Evolutionary conservation across 257 asterid genomes (phyloP).

Genomic region (Fraxinus americana): DNA sequence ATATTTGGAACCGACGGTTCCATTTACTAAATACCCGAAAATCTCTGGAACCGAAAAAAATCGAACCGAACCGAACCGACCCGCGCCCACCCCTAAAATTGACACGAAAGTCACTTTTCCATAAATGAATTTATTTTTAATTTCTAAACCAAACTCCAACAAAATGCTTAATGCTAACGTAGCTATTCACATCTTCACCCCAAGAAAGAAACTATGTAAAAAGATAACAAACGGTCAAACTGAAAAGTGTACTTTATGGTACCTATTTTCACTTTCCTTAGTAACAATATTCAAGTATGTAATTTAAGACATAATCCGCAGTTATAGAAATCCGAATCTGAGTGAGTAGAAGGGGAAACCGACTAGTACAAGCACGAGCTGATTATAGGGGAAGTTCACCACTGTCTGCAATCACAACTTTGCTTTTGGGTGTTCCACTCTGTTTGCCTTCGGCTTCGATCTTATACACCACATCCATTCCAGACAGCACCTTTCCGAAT

Average conservation of each 20-base stretch:
- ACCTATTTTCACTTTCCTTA: not conserved
- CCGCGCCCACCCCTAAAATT: no score
- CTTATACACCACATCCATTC: conserved; percentile 95
- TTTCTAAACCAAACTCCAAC: no score
- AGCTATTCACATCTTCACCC: no score
- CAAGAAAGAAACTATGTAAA: not conserved
- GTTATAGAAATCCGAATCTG: not conserved
- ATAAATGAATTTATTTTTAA: no score
- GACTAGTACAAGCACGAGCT: not conserved
- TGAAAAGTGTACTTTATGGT: not conserved
- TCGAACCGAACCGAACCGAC: no score
- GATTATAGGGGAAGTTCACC: conserved; percentile 73
- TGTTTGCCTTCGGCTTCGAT: conserved; percentile 96
- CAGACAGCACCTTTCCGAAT: conserved; percentile 88
- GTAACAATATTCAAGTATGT: not conserved
- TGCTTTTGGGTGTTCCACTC: conserved; percentile 83
- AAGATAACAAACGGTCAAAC: not conserved
- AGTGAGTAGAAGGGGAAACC: not conserved
- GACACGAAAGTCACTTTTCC: no score
- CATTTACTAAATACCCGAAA: no score
- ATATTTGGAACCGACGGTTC: no score
- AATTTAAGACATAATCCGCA: not conserved
- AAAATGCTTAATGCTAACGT: not conserved
- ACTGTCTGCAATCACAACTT: conserved; percentile 70
- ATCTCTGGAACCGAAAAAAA: no score